Percentiles rank a stretch among this genome's conserved stretches.
phyloP scores from a whole-genome alignment of 352 stramenopile species.

The Globisporangium paroecandrum region DNA sequence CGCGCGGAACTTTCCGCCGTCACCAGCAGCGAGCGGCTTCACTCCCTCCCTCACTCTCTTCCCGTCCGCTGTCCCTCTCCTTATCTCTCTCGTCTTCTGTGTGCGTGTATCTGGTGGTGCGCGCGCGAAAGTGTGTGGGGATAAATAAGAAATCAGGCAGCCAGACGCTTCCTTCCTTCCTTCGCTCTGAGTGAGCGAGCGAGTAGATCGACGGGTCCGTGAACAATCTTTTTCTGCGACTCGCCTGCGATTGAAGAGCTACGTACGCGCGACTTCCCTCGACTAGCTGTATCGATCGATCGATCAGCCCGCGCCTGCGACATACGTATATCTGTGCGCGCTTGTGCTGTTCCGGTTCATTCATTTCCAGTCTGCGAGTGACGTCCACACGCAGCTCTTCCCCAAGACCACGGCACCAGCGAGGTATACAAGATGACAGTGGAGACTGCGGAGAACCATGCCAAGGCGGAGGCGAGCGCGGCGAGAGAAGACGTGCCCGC shows the following conservation, averaged over 20 bases:
- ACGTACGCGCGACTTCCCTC: background rate
- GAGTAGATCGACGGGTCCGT: background rate
- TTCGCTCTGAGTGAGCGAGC: no score
- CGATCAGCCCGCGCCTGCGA: background rate
- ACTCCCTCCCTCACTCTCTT: background rate
- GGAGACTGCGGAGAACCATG: background rate
- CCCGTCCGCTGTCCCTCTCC: background rate
- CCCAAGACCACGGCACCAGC: background rate
- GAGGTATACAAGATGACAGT: constrained; percentile 9
- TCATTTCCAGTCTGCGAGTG: constrained; percentile 7
- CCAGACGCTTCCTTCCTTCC: background rate
- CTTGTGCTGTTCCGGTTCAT: background rate
- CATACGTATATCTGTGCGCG: background rate
- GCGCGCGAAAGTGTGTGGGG: background rate
- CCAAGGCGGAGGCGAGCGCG: constrained; percentile 7
- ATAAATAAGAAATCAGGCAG: constrained; percentile 14
- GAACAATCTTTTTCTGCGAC: background rate
- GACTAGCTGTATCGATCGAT: background rate
- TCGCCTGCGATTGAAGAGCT: background rate
- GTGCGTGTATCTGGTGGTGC: background rate
- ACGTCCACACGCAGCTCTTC: background rate
- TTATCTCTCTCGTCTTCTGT: background rate
- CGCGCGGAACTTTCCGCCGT: constrained; percentile 15
- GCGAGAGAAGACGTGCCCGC: constrained; percentile 12
- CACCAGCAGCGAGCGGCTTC: background rate